Evolutionary conservation across 495 filamentous ascomycete genomes (phyloP).

Genomic region (Letharia lupina): DNA sequence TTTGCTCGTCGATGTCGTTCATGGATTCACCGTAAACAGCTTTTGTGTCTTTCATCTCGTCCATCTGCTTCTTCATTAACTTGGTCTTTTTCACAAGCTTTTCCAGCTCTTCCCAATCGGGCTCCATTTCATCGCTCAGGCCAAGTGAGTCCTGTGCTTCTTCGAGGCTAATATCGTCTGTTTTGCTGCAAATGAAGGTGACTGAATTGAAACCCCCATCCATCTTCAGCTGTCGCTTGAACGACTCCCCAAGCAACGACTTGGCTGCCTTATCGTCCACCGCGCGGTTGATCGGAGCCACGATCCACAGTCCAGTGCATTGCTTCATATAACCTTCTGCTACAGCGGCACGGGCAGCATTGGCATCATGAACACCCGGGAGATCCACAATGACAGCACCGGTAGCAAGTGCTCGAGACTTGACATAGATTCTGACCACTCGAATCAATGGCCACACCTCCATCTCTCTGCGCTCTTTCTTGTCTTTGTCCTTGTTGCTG

Average conservation of each 20-base stretch:
- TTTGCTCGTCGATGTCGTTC: slow-evolving; percentile 34
- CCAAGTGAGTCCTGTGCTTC: slow-evolving; percentile 42
- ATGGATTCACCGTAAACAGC: slow-evolving; percentile 27
- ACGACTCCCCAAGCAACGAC: slow-evolving; percentile 49
- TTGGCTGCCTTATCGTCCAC: slow-evolving; percentile 58
- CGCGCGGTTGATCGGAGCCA: slow-evolving; percentile 46
- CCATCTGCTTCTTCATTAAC: slow-evolving; percentile 29
- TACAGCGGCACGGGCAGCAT: slow-evolving; percentile 53
- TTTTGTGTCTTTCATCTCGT: slow-evolving; percentile 33
- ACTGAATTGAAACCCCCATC: slow-evolving; percentile 49
- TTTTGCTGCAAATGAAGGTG: slow-evolving; percentile 62
- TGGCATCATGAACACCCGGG: slow-evolving; percentile 56
- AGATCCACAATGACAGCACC: slow-evolving; percentile 61
- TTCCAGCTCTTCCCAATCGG: slow-evolving; percentile 31
- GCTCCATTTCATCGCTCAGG: slow-evolving; percentile 33
- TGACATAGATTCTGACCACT: slow-evolving; percentile 51
- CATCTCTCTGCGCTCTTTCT: slow-evolving; percentile 33
- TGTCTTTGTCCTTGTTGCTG: slow-evolving; percentile 30
- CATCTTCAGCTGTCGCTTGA: slow-evolving; percentile 57
- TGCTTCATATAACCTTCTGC: slow-evolving; percentile 54
- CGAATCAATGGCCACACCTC: slow-evolving; percentile 62
- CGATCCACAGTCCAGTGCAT: slow-evolving; percentile 34
- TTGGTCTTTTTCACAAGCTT: slow-evolving; percentile 32
- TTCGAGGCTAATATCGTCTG: slow-evolving; percentile 54
- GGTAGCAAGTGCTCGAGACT: slow-evolving; percentile 46